Conservation (phyloP, 83 land plant species). For the Thuja plicata region DNA sequence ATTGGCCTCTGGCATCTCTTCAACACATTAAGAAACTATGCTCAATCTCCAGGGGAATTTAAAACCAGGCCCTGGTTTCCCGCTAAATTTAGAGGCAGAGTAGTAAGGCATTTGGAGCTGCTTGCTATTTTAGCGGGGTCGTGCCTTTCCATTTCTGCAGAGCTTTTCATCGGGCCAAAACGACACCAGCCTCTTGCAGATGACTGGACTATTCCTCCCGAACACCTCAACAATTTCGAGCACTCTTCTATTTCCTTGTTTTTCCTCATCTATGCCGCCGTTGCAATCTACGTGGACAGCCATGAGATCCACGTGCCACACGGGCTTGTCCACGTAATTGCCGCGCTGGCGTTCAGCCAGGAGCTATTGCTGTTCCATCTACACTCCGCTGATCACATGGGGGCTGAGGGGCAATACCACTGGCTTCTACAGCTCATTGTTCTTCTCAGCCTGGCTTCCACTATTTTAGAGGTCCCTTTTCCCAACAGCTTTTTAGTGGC, state of each 20-base stretch:
- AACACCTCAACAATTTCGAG: slow-evolving; percentile 54
- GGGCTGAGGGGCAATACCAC: slow-evolving; percentile 84
- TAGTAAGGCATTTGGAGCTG: slow-evolving; percentile 46
- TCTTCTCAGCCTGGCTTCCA: slow-evolving; percentile 30
- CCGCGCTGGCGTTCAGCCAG: slow-evolving; percentile 54
- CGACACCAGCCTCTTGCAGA: background rate
- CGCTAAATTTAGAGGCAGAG: slow-evolving; percentile 9
- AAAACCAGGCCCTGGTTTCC: slow-evolving; percentile 59
- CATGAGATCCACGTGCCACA: slow-evolving; percentile 1
- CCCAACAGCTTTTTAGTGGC: slow-evolving; percentile 42
- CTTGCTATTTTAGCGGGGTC: slow-evolving; percentile 45
- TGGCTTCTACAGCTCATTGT: slow-evolving; percentile 72
- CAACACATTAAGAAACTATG: slow-evolving; percentile 55
- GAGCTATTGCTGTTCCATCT: slow-evolving; percentile 70
- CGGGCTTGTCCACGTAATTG: slow-evolving; percentile 30
- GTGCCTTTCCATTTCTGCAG: slow-evolving; percentile 36
- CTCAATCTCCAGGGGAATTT: slow-evolving; percentile 37
- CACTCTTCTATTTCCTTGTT: slow-evolving; percentile 76
- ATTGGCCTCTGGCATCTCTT: slow-evolving; percentile 78
- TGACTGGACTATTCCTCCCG: background rate
- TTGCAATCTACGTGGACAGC: slow-evolving; percentile 25
- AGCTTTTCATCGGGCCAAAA: slow-evolving; percentile 34
- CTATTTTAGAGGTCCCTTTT: slow-evolving; percentile 27
- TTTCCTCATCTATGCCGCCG: slow-evolving; percentile 44
- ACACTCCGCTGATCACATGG: slow-evolving; percentile 81